Conservation (phyloP, 805 yeast species). For the Saturnispora dispora region DNA sequence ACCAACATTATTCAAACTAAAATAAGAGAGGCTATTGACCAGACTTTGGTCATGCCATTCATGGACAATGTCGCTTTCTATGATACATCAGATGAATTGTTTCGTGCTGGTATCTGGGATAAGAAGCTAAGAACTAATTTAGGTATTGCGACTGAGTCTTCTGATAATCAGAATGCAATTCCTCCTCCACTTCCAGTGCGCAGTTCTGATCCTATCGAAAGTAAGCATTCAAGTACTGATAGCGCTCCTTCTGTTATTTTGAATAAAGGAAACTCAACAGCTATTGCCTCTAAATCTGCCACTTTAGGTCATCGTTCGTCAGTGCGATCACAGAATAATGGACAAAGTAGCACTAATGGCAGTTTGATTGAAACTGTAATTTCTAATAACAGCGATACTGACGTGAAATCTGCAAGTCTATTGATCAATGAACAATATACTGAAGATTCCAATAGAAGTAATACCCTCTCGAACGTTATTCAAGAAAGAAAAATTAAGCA, state of each 20-base stretch:
- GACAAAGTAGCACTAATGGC: background rate
- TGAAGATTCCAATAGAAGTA: background rate
- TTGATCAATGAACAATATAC: background rate
- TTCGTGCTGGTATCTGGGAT: slow-evolving; percentile 93
- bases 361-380: background rate
- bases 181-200: slow-evolving; percentile 5
- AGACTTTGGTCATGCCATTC: slow-evolving; percentile 73
- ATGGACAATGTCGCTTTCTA: slow-evolving; percentile 82
- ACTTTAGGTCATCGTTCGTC: background rate
- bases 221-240: background rate
- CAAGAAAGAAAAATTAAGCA: slow-evolving; percentile 9
- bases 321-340: background rate
- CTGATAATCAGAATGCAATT: background rate
- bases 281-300: background rate
- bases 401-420: background rate
- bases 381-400: background rate
- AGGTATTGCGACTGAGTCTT: background rate
- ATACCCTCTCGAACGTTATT: background rate
- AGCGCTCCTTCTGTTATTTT: background rate
- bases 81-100: slow-evolving; percentile 57
- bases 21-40: slow-evolving; percentile 69
- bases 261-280: background rate
- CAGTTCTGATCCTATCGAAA: background rate
- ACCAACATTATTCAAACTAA: slow-evolving; percentile 73
- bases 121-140: slow-evolving; percentile 15